phyloP scores from a whole-genome alignment of 805 yeast species.

The Wickerhamiella nectarea region DNA sequence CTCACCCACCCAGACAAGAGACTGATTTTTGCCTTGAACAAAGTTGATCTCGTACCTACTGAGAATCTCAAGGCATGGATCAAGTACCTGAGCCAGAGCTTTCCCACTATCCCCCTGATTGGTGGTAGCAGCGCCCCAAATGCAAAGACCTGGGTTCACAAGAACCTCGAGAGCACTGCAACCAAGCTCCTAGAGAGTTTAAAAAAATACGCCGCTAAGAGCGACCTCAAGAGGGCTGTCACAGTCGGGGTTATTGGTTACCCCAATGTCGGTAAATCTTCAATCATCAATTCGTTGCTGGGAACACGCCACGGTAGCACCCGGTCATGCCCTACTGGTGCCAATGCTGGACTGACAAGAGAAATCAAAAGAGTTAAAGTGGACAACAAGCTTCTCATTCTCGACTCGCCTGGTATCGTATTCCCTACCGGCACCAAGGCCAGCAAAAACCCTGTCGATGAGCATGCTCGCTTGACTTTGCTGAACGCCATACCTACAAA shows the following conservation, averaged over 20 bases:
- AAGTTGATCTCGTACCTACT: constrained; percentile 85
- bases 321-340: constrained; percentile 89
- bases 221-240: constrained; percentile 76
- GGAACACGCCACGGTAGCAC: constrained; percentile 52
- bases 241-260: constrained; percentile 94
- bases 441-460: constrained; percentile 35
- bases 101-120: constrained; percentile 88
- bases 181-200: constrained; percentile 61
- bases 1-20: constrained; percentile 69
- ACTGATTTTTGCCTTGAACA: constrained; percentile 73
- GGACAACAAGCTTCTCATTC: constrained; percentile 73
- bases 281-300: constrained; percentile 73
- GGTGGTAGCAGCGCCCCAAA: constrained; percentile 56
- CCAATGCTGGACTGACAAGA: constrained; percentile 95
- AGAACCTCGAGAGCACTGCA: constrained; percentile 60
- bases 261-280: constrained; percentile 94
- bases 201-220: constrained; percentile 70
- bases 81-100: constrained; percentile 57
- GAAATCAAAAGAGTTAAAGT: constrained; percentile 81
- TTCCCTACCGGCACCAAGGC: constrained; percentile 50
- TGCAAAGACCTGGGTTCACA: constrained; percentile 50
- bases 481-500: constrained; percentile 84
- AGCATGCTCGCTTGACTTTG: constrained; percentile 78
- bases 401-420: constrained; percentile 96
- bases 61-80: constrained; percentile 76